phyloP scores from a whole-genome alignment of 257 asterid genomes.

The Lavandula angustifolia region DNA sequence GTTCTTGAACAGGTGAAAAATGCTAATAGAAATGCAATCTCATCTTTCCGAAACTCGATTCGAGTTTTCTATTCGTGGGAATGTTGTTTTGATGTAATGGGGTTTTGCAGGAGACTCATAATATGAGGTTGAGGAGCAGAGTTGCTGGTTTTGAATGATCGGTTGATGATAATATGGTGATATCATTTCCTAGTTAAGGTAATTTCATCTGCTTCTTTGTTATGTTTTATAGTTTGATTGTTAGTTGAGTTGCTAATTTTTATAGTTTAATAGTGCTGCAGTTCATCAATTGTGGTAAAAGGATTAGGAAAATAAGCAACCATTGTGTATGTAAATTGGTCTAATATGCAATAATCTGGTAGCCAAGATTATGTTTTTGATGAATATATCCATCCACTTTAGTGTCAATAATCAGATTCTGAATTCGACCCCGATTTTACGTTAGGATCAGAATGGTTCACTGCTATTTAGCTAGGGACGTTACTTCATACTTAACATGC shows the following conservation, averaged over 20 bases:
- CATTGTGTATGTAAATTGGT: not conserved
- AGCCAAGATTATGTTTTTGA: not conserved
- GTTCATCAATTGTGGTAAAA: not conserved
- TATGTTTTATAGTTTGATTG: not conserved
- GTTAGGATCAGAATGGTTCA: too few species aligned
- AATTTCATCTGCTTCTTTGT: constrained; percentile 21
- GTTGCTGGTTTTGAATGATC: constrained; percentile 85
- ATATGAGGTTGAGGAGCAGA: constrained; percentile 69
- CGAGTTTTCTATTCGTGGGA: not conserved
- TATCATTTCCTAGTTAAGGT: constrained; percentile 39
- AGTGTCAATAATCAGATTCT: too few species aligned
- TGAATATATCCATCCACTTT: too few species aligned
- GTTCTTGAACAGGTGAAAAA: constrained; percentile 74
- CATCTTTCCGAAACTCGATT: not conserved
- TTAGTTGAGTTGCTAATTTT: constrained; percentile 17
- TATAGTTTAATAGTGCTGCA: too few species aligned
- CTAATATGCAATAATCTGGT: not conserved
- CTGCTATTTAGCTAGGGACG: too few species aligned
- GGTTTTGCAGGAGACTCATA: constrained; percentile 65
- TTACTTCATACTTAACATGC: too few species aligned
- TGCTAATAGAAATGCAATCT: constrained; percentile 12
- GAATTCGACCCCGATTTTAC: too few species aligned
- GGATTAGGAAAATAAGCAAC: not conserved
- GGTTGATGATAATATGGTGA: constrained; percentile 26
- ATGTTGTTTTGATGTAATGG: constrained; percentile 23